Conservation (phyloP, 75 land plant genomes). For the Pinus tabuliformis region DNA sequence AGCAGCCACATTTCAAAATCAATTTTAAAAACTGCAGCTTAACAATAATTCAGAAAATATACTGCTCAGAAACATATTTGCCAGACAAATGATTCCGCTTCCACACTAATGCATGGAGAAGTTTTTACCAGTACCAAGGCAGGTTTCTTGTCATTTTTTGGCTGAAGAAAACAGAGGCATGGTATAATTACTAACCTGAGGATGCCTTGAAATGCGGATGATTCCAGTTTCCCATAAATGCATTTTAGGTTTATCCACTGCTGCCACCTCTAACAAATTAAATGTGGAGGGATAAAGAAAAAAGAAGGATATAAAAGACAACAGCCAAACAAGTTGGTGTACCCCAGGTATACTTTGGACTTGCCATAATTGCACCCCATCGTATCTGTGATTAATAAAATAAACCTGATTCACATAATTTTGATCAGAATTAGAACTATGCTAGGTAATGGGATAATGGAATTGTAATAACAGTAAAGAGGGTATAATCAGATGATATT, state of each 20-base stretch:
- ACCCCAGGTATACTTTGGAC: conserved; percentile 68
- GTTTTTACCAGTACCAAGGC: background rate
- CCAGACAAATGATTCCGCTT: background rate
- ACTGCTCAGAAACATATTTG: background rate
- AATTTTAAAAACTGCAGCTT: background rate
- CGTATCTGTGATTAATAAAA: conserved; percentile 96
- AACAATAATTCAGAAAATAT: background rate
- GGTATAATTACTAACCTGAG: conserved; percentile 59
- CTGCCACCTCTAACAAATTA: conserved; percentile 94
- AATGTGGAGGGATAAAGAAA: conserved; percentile 98
- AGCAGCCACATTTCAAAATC: background rate
- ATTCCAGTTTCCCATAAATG: conserved; percentile 98
- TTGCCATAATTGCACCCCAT: conserved; percentile 94
- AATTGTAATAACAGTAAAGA: background rate
- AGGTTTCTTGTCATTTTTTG: background rate
- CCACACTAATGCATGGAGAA: background rate
- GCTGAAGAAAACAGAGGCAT: background rate
- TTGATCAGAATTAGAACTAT: background rate
- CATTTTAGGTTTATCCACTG: conserved; percentile 95
- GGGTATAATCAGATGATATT: background rate
- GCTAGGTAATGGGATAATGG: background rate
- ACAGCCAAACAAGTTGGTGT: conserved; percentile 79
- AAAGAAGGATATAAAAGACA: conserved; percentile 80
- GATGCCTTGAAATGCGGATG: conserved; percentile 95
- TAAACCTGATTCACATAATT: conserved; percentile 62